A percentile compares a stretch with the other conserved stretches of the same genome.
Conservation (phyloP, 176 grass and related monocot species). For the Cocos nucifera region DNA sequence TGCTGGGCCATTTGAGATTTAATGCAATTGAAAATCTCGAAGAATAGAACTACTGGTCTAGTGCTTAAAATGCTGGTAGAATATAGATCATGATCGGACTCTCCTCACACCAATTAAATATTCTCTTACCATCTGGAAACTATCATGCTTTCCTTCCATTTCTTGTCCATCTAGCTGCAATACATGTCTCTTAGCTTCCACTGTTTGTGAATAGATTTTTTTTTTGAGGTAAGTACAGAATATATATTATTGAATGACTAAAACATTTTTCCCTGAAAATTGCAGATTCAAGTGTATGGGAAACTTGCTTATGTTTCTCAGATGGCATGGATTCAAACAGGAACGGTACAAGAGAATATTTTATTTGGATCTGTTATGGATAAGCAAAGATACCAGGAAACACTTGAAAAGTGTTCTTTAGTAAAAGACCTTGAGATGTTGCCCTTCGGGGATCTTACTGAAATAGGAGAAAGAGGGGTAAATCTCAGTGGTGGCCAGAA, state of each 20-base stretch:
- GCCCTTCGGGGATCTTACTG: slow-evolving; percentile 62
- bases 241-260: background rate
- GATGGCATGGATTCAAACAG: slow-evolving; percentile 93
- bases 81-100: too few species aligned
- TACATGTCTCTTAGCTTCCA: too few species aligned
- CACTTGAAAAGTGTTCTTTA: slow-evolving; percentile 61
- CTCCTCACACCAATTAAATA: too few species aligned
- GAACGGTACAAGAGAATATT: slow-evolving; percentile 80
- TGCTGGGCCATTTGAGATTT: too few species aligned
- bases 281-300: slow-evolving; percentile 74
- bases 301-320: slow-evolving; percentile 82
- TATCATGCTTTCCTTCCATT: too few species aligned
- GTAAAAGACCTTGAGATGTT: slow-evolving; percentile 74
- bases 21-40: too few species aligned
- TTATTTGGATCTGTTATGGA: slow-evolving; percentile 70
- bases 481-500: slow-evolving; percentile 97
- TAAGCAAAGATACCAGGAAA: slow-evolving; percentile 58
- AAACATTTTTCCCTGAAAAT: slow-evolving; percentile 7
- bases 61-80: too few species aligned
- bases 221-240: background rate
- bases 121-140: too few species aligned
- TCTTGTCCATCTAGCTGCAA: too few species aligned
- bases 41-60: too few species aligned
- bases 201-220: background rate
- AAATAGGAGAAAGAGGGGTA: slow-evolving; percentile 86